Percentiles rank a stretch among this genome's conserved stretches.
Evolutionary conservation across 106 monocot genomes (phyloP).

Genomic region (Dioscorea alata): DNA sequence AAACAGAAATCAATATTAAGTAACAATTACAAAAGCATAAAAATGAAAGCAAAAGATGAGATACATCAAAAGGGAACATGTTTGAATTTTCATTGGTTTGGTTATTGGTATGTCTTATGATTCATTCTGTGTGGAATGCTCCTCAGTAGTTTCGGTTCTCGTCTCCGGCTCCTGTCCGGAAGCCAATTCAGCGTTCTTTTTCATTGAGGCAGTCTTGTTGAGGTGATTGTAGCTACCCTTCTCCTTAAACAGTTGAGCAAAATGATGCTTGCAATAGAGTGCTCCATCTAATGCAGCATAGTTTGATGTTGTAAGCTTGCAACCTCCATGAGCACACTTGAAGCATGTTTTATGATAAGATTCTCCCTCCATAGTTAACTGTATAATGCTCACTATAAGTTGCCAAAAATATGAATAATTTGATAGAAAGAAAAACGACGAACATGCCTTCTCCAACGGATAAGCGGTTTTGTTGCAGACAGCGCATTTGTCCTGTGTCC

Average conservation of each 20-base stretch:
- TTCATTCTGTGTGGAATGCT: neutral
- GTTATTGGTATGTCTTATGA: no score
- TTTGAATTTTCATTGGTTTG: no score
- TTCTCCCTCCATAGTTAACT: conserved; percentile 43
- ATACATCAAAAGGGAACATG: no score
- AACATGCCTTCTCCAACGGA: conserved; percentile 56
- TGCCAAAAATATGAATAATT: neutral
- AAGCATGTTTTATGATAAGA: conserved; percentile 36
- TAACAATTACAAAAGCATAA: no score
- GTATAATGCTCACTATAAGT: neutral
- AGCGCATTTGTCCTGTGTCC: conserved; percentile 73
- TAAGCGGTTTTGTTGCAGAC: conserved; percentile 70
- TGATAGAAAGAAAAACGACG: neutral
- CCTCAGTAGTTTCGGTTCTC: neutral
- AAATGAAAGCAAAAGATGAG: no score
- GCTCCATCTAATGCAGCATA: conserved; percentile 44
- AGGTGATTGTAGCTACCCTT: conserved; percentile 22
- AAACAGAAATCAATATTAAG: no score
- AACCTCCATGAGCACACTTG: conserved; percentile 38
- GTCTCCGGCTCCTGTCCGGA: neutral
- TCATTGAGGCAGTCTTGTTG: conserved; percentile 3
- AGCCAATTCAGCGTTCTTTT: conserved; percentile 18
- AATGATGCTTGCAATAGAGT: conserved; percentile 26
- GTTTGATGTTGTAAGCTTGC: conserved; percentile 31
- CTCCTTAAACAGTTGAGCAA: conserved; percentile 23